Percentiles rank a stretch among this genome's conserved stretches.
Evolutionary conservation across 1,139 yeast species (phyloP).

Genomic region (Sugiyamaella sp.): DNA sequence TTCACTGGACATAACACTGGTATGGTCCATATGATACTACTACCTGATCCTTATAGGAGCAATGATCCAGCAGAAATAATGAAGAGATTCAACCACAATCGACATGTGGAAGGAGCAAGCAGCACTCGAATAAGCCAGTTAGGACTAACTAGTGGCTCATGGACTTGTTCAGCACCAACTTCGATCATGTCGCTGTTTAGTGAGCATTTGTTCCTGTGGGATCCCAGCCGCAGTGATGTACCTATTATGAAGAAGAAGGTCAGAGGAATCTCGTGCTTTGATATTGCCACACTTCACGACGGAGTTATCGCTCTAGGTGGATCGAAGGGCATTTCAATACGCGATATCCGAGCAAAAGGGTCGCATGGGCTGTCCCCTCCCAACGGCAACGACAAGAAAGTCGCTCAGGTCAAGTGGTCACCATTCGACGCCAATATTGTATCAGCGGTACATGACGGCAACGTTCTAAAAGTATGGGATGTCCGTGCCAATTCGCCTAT

Average conservation of each 20-base stretch:
- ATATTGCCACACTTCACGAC: slow-evolving; percentile 52
- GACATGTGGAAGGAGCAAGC: slow-evolving; percentile 49
- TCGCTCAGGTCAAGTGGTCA: slow-evolving; percentile 63
- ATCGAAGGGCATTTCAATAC: slow-evolving; percentile 66
- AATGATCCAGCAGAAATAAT: slow-evolving; percentile 67
- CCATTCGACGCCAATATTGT: slow-evolving; percentile 60
- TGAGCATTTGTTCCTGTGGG: slow-evolving; percentile 73
- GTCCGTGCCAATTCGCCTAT: slow-evolving; percentile 58
- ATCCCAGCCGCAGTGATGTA: slow-evolving; percentile 56
- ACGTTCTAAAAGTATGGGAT: slow-evolving; percentile 72
- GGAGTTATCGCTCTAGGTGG: slow-evolving; percentile 68
- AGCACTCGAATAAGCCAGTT: slow-evolving; percentile 46
- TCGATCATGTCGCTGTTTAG: slow-evolving; percentile 61
- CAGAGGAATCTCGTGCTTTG: slow-evolving; percentile 57
- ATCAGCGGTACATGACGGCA: slow-evolving; percentile 65
- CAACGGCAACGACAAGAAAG: slow-evolving; percentile 40
- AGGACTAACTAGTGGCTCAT: slow-evolving; percentile 44
- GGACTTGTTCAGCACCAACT: slow-evolving; percentile 49
- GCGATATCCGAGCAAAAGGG: slow-evolving; percentile 58
- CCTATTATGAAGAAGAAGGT: slow-evolving; percentile 58
- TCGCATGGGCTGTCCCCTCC: slow-evolving; percentile 51
- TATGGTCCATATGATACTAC: slow-evolving; percentile 62
- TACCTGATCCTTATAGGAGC: slow-evolving; percentile 58
- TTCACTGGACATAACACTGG: slow-evolving; percentile 76
- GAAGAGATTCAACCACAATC: slow-evolving; percentile 72